Base-by-base conservation (phyloP, 805 yeast species). In the Henningerozyma blattae region DNA sequence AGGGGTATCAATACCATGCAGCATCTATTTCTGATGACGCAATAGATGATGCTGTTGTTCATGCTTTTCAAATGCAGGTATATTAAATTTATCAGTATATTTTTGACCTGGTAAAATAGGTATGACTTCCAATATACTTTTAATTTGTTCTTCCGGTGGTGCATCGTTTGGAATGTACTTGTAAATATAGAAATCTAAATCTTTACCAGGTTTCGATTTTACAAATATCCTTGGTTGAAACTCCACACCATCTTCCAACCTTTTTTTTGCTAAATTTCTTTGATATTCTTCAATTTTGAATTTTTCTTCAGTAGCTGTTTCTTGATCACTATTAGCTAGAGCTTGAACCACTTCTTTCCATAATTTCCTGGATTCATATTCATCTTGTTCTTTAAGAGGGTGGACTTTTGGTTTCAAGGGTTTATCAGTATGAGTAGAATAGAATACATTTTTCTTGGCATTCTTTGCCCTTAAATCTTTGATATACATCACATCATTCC, bases 281-380 rank as follows among this genome's bases (percentile, higher is more conserved):
- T 91, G 98, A n/a, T 67, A 67, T 40, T 84, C 81, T 59, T 91
- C 98, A 35, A 91, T 84, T 45, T 73, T 71, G 51, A 65, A 80
- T 59, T 91, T 91, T 52, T 86, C 95, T 20, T 76, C 80, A 0
- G 98, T 91, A 1, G 97, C 97, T 3, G 65, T 61, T 14, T 64
- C 68, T 56, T 91, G 98, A 53, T 91, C 74, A 43, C 94, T 70
- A 26, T 64, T 54, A 3, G 79, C 79, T n/a, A 91, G 63, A 0
- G 94, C 96, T 41, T 73, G 75, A 10, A 83, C 70, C 2, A 93
- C 95, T 27, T 77, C 66, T 30, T 70, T 61, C 98, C 98, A 91
- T 31, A 91, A 60, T 37, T 68, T 72, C 47, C 94, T 67, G 12
- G 94, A 80, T 58, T 91, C 98, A 46, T 66, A 68, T 13, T 70